Conservation (phyloP, 768 basidiomycete genomes). For the Boletus barrowsii region DNA sequence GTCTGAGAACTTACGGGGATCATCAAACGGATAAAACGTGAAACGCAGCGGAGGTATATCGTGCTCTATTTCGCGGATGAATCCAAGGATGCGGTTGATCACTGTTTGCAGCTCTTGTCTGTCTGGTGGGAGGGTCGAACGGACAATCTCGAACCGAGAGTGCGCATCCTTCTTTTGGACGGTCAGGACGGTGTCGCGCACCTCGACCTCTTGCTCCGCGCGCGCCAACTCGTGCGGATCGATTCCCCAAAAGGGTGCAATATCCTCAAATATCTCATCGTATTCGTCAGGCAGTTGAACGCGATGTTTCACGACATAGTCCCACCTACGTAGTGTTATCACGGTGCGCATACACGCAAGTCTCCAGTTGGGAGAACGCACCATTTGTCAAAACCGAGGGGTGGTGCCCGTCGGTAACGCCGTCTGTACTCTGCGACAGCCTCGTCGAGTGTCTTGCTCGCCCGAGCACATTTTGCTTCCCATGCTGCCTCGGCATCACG, state of each 20-base stretch:
- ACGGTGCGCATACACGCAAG: too few relatives aligned
- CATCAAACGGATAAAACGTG: constrained; percentile 30
- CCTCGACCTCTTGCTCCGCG: constrained; percentile 22
- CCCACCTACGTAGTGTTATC: constrained; percentile 33
- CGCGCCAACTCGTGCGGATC: constrained; percentile 25
- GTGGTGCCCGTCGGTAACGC: constrained; percentile 35
- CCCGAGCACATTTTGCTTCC: constrained; percentile 32
- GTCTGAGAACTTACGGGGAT: constrained; percentile 26
- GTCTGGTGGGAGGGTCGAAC: constrained; percentile 7
- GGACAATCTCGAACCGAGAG: constrained; percentile 14
- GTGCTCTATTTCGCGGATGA: constrained; percentile 28
- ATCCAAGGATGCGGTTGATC: constrained; percentile 15
- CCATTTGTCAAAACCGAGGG: constrained; percentile 44
- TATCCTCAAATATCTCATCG: constrained; percentile 40
- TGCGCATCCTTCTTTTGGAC: constrained; percentile 19
- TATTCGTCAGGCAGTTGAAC: constrained; percentile 46
- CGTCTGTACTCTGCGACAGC: constrained; percentile 39
- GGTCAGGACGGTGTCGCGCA: constrained; percentile 11
- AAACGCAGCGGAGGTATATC: constrained; percentile 32
- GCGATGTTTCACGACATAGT: constrained; percentile 37
- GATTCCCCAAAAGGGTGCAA: constrained; percentile 38
- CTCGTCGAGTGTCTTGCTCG: constrained; percentile 36
- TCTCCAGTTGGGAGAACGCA: constrained; percentile 8
- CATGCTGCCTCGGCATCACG: constrained; percentile 35
- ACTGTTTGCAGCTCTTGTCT: not conserved